These are phyloP conservation scores for Aciculoconidium aculeatum DNA, from an alignment of 805 yeast species.

Conservation along the genomic window DNA sequence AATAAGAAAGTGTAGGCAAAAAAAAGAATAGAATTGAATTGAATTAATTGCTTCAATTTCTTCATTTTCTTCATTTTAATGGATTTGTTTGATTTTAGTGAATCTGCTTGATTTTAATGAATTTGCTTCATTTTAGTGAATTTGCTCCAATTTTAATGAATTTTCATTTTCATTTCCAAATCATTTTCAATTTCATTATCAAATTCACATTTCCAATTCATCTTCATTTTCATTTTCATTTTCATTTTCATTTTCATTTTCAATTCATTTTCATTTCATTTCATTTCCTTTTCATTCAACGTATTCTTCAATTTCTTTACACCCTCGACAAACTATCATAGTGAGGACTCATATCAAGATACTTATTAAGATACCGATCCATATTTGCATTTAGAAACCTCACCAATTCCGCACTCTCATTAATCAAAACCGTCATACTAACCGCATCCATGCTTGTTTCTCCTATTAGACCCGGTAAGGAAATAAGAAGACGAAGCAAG, in stretches of 20 bases:
- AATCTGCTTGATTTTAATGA: too few relatives aligned
- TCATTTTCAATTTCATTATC: too few relatives aligned
- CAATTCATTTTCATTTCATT: constrained; percentile 3
- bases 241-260: too few relatives aligned
- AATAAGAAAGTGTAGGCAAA: constrained; percentile 1
- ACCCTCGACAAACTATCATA: constrained; percentile 31
- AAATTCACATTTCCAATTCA: too few relatives aligned
- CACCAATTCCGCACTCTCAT: constrained; percentile 44
- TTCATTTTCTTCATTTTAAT: not conserved
- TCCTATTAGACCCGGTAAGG: constrained; percentile 78
- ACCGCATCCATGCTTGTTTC: constrained; percentile 78
- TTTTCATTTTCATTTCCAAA: too few relatives aligned
- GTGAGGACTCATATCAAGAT: constrained; percentile 33
- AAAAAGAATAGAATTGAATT: constrained; percentile 1
- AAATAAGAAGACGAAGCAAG: constrained; percentile 66
- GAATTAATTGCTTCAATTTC: not conserved
- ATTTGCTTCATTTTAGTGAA: not conserved
- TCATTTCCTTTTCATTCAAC: not conserved
- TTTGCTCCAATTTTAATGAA: too few relatives aligned
- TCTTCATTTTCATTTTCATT: too few relatives aligned
- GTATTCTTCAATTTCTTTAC: not conserved
- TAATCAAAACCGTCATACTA: constrained; percentile 50
- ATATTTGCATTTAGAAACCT: constrained; percentile 44
- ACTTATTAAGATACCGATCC: constrained; percentile 26
- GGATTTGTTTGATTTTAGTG: constrained; percentile 1